These are phyloP conservation scores for Phytophthora sp. DNA, from an alignment of 352 stramenopile species.

Conservation along the genomic window DNA sequence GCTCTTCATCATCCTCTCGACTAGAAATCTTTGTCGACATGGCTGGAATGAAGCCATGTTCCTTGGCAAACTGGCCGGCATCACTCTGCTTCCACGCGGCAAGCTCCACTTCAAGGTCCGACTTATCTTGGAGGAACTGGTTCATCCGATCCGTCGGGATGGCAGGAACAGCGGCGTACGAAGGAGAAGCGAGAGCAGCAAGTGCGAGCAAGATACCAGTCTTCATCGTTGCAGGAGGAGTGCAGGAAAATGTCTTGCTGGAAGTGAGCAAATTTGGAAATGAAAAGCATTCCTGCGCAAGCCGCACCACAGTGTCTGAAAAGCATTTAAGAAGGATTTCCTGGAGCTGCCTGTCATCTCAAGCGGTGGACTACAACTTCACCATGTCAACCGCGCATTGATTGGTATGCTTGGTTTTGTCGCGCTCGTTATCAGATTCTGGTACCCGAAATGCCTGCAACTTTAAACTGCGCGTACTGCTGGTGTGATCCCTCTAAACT, in stretches of 20 bases:
- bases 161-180: slow-evolving; percentile 19
- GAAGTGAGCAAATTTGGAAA: slow-evolving; percentile 41
- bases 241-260: slow-evolving; percentile 8
- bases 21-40: not conserved
- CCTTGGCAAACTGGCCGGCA: slow-evolving; percentile 51
- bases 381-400: slow-evolving; percentile 1
- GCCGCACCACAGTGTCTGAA: no score
- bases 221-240: slow-evolving; percentile 34
- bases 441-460: not conserved
- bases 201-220: slow-evolving; percentile 36
- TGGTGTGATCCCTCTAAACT: no score
- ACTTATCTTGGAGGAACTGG: slow-evolving; percentile 57
- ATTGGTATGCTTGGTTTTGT: slow-evolving; percentile 11
- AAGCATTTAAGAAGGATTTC: no score
- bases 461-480: not conserved
- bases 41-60: slow-evolving; percentile 48
- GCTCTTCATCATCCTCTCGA: slow-evolving; percentile 42
- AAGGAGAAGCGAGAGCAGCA: slow-evolving; percentile 15
- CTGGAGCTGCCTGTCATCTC: no score
- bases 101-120: slow-evolving; percentile 46
- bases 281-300: not conserved
- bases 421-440: slow-evolving; percentile 33
- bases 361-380: slow-evolving; percentile 2
- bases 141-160: slow-evolving; percentile 38
- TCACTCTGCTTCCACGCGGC: slow-evolving; percentile 57